Percentiles rank a stretch among this genome's conserved stretches.
Conservation (phyloP, 2,329 filamentous ascomycete species). For the Monosporascus sp. region DNA sequence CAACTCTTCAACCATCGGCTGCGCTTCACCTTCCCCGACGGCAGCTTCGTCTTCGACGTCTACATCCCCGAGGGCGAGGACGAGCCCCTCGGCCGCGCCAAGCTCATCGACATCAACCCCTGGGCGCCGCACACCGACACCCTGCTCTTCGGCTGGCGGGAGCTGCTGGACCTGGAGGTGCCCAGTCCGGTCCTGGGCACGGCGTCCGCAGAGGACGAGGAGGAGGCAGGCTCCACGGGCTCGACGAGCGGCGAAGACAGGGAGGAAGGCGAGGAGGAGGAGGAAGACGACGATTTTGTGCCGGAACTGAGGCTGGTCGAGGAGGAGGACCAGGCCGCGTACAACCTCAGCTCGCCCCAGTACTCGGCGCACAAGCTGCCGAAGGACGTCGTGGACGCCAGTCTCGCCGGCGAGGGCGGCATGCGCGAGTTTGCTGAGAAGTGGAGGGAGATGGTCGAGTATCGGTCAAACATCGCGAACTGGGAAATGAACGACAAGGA, state of each 20-base stretch:
- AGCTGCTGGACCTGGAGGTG: slow-evolving; percentile 70
- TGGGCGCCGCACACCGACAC: slow-evolving; percentile 90
- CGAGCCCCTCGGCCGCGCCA: slow-evolving; percentile 64
- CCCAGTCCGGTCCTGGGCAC: slow-evolving; percentile 52
- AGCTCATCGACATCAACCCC: slow-evolving; percentile 90
- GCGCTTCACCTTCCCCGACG: slow-evolving; percentile 74
- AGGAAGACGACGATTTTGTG: slow-evolving; percentile 53
- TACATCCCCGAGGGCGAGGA: slow-evolving; percentile 70
- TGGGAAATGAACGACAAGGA: slow-evolving; percentile 22
- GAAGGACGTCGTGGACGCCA: slow-evolving; percentile 79
- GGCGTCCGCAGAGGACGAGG: slow-evolving; percentile 33
- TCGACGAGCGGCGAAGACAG: slow-evolving; percentile 33
- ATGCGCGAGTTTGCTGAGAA: slow-evolving; percentile 75
- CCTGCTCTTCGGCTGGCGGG: slow-evolving; percentile 83
- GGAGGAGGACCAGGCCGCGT: slow-evolving; percentile 82
- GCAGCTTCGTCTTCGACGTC: slow-evolving; percentile 83
- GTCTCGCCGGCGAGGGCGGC: slow-evolving; percentile 63
- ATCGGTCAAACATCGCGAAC: slow-evolving; percentile 23
- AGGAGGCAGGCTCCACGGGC: slow-evolving; percentile 30
- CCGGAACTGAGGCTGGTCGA: slow-evolving; percentile 81
- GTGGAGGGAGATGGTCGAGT: slow-evolving; percentile 58
- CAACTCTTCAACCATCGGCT: slow-evolving; percentile 74
- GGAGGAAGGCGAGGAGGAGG: slow-evolving; percentile 35
- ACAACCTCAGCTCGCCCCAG: slow-evolving; percentile 76
- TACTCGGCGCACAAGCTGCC: slow-evolving; percentile 96